phyloP scores from a whole-genome alignment of 1,284 basidiomycete species.

The Athelia psychrophila region DNA sequence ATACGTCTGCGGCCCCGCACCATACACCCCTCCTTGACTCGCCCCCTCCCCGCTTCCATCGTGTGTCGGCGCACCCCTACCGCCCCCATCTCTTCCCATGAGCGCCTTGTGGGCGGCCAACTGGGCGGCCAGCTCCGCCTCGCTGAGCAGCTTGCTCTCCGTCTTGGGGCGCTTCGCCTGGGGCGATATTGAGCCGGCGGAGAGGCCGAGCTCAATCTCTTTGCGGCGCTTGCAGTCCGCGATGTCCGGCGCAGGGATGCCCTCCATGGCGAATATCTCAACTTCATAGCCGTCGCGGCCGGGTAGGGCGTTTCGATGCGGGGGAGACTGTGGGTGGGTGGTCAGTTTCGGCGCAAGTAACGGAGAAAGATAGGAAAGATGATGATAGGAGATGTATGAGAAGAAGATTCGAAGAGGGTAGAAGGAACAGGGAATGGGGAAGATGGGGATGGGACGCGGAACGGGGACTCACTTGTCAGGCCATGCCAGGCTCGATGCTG shows the following conservation, averaged over 20 bases:
- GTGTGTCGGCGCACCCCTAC: conserved; percentile 31
- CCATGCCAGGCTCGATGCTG: too few relatives aligned
- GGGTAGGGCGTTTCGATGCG: conserved; percentile 96
- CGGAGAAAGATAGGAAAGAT: too few relatives aligned
- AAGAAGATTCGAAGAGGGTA: too few relatives aligned
- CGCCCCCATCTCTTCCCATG: conserved; percentile 67
- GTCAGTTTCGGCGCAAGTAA: too few relatives aligned
- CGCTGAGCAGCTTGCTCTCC: conserved; percentile 77
- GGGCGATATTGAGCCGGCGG: conserved; percentile 75
- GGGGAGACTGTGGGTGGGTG: too few relatives aligned
- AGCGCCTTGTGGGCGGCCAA: conserved; percentile 89
- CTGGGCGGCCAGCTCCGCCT: conserved; percentile 84
- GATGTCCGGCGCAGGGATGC: conserved; percentile 91
- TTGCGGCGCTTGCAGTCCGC: conserved; percentile 94
- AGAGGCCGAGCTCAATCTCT: conserved; percentile 87
- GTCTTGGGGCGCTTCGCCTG: conserved; percentile 81
- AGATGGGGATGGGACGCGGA: conserved; percentile 1
- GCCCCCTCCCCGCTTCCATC: conserved; percentile 19
- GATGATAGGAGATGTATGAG: too few relatives aligned
- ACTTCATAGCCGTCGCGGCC: conserved; percentile 98
- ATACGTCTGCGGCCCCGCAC: conserved; percentile 67
- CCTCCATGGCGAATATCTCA: conserved; percentile 99
- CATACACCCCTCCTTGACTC: conserved; percentile 56
- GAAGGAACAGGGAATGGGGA: too few relatives aligned
- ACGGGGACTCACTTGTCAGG: conserved; percentile 78